Percentiles rank a stretch among this genome's conserved stretches.
These are phyloP conservation scores for Hymenoscyphus repandus DNA, from an alignment of 2,329 filamentous ascomycete species.

Conservation along the genomic window DNA sequence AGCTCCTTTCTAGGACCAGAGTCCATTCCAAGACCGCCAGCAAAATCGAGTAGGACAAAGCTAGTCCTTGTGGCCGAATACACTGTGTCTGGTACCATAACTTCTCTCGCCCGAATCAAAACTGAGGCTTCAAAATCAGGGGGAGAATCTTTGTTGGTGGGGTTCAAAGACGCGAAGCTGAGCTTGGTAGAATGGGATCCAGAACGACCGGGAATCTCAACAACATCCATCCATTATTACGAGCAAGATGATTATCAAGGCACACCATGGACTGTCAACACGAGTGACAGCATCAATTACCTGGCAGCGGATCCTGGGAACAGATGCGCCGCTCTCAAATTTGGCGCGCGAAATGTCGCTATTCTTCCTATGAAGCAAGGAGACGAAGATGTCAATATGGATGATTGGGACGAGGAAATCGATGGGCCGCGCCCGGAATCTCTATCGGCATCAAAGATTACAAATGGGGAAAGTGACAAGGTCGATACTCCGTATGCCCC, in stretches of 20 bases:
- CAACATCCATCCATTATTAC: conserved; percentile 95
- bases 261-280: conserved; percentile 72
- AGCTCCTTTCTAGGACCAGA: conserved; percentile 62
- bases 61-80: conserved; percentile 83
- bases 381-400: conserved; percentile 85
- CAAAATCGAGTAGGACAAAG: conserved; percentile 65
- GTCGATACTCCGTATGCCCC: conserved; percentile 70
- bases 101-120: conserved; percentile 74
- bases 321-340: conserved; percentile 90
- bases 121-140: conserved; percentile 67
- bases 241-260: conserved; percentile 86
- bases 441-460: conserved; percentile 30
- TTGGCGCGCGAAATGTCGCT: conserved; percentile 81
- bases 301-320: conserved; percentile 86
- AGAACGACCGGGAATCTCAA: conserved; percentile 70
- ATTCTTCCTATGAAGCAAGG: conserved; percentile 87
- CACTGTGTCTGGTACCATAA: conserved; percentile 76
- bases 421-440: conserved; percentile 61
- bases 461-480: conserved; percentile 23
- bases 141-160: conserved; percentile 76
- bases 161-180: conserved; percentile 86
- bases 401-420: conserved; percentile 80
- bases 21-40: conserved; percentile 53
- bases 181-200: conserved; percentile 93
- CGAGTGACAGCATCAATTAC: conserved; percentile 73